These are phyloP conservation scores for Suillus placidus DNA, from an alignment of 768 basidiomycete species.

Conservation along the genomic window DNA sequence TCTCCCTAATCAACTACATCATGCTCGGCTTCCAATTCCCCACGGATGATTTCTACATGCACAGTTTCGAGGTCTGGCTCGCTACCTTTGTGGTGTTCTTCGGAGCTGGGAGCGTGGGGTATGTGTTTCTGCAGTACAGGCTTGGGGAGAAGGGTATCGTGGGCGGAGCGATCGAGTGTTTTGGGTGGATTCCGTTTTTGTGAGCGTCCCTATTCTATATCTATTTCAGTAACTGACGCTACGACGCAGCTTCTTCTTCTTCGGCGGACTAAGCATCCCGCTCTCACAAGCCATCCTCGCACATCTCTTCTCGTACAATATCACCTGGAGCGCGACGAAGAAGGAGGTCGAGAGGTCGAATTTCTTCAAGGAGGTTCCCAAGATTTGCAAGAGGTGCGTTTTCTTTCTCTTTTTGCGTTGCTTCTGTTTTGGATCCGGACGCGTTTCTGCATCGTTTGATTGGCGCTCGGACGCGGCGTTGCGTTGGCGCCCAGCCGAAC, in stretches of 20 bases:
- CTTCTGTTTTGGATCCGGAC: background rate
- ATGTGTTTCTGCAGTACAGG: slow-evolving; percentile 73
- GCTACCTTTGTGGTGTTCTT: slow-evolving; percentile 79
- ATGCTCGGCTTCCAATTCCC: slow-evolving; percentile 73
- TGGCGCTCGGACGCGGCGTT: slow-evolving; percentile 21
- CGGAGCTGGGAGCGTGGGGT: slow-evolving; percentile 72
- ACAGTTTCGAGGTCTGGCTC: slow-evolving; percentile 80
- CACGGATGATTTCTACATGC: slow-evolving; percentile 77
- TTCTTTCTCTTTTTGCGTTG: slow-evolving; percentile 37
- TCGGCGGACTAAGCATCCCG: slow-evolving; percentile 59
- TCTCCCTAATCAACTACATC: slow-evolving; percentile 72
- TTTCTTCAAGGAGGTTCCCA: slow-evolving; percentile 89
- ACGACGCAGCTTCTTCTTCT: slow-evolving; percentile 47
- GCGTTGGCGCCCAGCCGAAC: slow-evolving; percentile 25
- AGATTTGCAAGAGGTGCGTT: slow-evolving; percentile 58
- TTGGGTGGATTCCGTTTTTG: slow-evolving; percentile 42
- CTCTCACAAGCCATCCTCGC: slow-evolving; percentile 54
- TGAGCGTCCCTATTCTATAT: slow-evolving; percentile 15
- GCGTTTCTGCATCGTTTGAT: slow-evolving; percentile 38
- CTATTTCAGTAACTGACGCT: too few species aligned
- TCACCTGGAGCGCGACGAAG: slow-evolving; percentile 60
- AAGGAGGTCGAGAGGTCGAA: slow-evolving; percentile 89
- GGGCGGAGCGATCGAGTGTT: slow-evolving; percentile 28
- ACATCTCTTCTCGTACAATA: slow-evolving; percentile 61
- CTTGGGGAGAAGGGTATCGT: slow-evolving; percentile 46